Conservation (phyloP, 768 basidiomycete genomes). For the Wakefieldia striispora region DNA sequence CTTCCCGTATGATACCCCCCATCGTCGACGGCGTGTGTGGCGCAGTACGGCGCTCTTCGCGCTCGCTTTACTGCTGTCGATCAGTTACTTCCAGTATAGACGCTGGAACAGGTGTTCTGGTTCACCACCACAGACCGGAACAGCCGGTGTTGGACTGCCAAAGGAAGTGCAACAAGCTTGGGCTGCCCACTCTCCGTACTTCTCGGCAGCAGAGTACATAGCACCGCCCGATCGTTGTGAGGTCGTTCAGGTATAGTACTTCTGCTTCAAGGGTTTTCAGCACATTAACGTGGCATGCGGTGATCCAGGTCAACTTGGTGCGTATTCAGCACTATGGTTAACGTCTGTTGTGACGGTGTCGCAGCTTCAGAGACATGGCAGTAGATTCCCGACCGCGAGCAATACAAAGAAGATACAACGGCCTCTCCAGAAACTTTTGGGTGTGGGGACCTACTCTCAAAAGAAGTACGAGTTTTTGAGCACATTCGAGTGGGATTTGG, state of each 20-base stretch:
- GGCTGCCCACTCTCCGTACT: slow-evolving; percentile 65
- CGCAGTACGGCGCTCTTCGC: slow-evolving; percentile 5
- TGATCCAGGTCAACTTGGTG: slow-evolving; percentile 29
- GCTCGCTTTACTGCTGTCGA: slow-evolving; percentile 15
- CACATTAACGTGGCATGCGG: not conserved
- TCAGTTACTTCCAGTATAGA: slow-evolving; percentile 12
- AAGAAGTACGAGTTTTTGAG: slow-evolving; percentile 53
- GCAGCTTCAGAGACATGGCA: slow-evolving; percentile 79
- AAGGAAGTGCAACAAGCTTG: slow-evolving; percentile 38
- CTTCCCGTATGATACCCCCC: not conserved
- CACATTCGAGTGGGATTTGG: slow-evolving; percentile 58
- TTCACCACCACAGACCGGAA: not conserved
- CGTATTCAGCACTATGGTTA: not conserved
- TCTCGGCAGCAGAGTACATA: slow-evolving; percentile 44
- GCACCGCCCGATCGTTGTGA: slow-evolving; percentile 48
- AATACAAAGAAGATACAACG: slow-evolving; percentile 41
- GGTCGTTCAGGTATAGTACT: slow-evolving; percentile 49
- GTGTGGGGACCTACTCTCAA: slow-evolving; percentile 44
- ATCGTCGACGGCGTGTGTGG: slow-evolving; percentile 3
- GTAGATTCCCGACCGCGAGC: slow-evolving; percentile 66
- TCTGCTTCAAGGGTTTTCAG: not conserved
- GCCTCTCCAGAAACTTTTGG: slow-evolving; percentile 54
- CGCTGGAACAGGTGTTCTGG: slow-evolving; percentile 4
- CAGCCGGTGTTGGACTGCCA: slow-evolving; percentile 8
- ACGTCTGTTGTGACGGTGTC: slow-evolving; percentile 3